phyloP scores from a whole-genome alignment of 2,329 filamentous ascomycete genomes.

The Penicillium sp. region DNA sequence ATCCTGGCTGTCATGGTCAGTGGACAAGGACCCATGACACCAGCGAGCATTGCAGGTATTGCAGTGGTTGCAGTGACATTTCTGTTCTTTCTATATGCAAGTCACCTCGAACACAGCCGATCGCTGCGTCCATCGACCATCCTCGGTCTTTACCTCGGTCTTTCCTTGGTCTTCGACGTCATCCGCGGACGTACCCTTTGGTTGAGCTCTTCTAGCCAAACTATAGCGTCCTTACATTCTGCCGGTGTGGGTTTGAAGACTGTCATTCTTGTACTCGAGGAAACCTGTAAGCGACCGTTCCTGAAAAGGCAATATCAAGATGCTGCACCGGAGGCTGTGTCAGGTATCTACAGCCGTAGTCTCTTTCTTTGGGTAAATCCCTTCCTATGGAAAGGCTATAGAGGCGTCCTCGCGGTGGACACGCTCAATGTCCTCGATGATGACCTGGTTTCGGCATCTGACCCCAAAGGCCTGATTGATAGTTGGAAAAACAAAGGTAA shows the following conservation, averaged over 20 bases:
- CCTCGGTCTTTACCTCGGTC: constrained; percentile 11
- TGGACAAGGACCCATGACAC: no score
- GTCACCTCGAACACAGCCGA: constrained; percentile 21
- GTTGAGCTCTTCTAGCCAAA: constrained; percentile 12
- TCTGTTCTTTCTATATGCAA: constrained; percentile 12
- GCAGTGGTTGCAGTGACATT: constrained; percentile 2
- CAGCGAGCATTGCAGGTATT: background rate
- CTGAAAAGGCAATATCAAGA: constrained; percentile 15
- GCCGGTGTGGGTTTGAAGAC: constrained; percentile 34
- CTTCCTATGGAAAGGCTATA: constrained; percentile 30
- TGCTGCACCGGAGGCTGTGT: constrained; percentile 22
- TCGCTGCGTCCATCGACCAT: constrained; percentile 21
- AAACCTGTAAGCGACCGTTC: constrained; percentile 38
- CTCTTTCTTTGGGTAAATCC: constrained; percentile 40
- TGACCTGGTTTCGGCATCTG: constrained; percentile 24
- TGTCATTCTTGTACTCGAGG: constrained; percentile 43
- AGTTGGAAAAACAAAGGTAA: constrained; percentile 27
- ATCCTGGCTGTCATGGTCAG: no score
- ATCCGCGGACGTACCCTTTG: constrained; percentile 19
- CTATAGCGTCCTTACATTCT: constrained; percentile 11
- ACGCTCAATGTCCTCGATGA: constrained; percentile 43
- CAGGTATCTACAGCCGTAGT: constrained; percentile 28
- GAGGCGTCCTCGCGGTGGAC: constrained; percentile 35
- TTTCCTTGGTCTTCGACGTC: constrained; percentile 16
- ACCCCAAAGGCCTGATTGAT: constrained; percentile 29